These are phyloP conservation scores for Botryosphaeria dothidea DNA, from an alignment of 2,329 filamentous ascomycete species.

Conservation along the genomic window DNA sequence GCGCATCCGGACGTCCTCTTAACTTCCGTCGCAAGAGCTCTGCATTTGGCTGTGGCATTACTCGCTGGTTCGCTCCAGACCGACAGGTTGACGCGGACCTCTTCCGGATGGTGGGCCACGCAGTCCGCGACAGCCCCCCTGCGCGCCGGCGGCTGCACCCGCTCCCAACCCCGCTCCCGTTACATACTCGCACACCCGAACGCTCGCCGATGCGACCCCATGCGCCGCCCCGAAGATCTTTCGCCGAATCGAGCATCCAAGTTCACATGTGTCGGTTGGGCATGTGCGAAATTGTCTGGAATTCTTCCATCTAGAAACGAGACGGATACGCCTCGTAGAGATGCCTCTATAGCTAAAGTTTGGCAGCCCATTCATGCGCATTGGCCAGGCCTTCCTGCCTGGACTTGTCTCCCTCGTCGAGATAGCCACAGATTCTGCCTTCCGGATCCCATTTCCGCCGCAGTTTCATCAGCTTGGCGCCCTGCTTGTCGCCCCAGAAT, in stretches of 20 bases:
- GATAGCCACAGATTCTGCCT: constrained; percentile 47
- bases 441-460: constrained; percentile 47
- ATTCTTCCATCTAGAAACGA: too few relatives aligned
- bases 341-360: neutral
- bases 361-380: constrained; percentile 14
- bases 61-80: too few relatives aligned
- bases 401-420: constrained; percentile 47
- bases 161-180: neutral
- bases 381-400: constrained; percentile 42
- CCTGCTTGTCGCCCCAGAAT: constrained; percentile 52
- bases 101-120: constrained; percentile 10
- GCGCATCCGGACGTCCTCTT: neutral
- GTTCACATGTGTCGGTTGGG: too few relatives aligned
- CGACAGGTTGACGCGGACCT: neutral
- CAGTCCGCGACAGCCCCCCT: neutral
- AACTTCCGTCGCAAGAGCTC: too few relatives aligned
- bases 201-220: neutral
- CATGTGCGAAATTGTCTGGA: too few relatives aligned
- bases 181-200: neutral
- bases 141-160: neutral
- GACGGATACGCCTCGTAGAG: neutral
- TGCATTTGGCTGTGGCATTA: too few relatives aligned
- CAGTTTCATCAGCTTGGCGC: constrained; percentile 44
- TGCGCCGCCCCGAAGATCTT: neutral
- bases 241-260: neutral